Evolutionary conservation across 1,284 basidiomycete genomes (phyloP), one percentile per base, ranked within the genome.

Genomic region (Porogramme epimiltina): DNA sequence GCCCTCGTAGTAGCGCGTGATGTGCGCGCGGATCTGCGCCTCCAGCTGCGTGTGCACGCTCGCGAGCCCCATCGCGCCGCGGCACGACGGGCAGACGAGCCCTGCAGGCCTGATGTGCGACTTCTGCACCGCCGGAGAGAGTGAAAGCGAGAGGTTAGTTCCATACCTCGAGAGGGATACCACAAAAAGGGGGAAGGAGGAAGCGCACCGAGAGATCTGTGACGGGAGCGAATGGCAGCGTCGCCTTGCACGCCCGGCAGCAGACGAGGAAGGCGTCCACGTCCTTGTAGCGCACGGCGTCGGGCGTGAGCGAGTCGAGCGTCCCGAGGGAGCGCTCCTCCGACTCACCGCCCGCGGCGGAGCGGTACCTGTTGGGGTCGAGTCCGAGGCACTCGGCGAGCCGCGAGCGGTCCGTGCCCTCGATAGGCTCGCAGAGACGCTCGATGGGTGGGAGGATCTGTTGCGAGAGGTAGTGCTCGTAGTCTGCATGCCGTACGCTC

Each of bases 381-480:
- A 99, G 79, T 11, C 93, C 91, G 6, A 99, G 82, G 66, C 95
- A 98, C 73, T 98, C 93, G 1, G 97, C 97, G 15, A 99, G 73
- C 25, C 96, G 80, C 9, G 93, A 77, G 28, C 92, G 82, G 64
- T 99, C 96, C 0, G 95, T 98, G 8, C 96, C 96, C 64, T 98
- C 93, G 51, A 99, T 98, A 5, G 90, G 89, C 51, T 98, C 97
- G 66, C 96, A 99, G 52, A 99, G 73, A 65, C 97, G 87, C 66
- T 98, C 92, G 45, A 99, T 87, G 0, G 97, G 95, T 3, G 96
- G 96, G 11, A 99, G 77, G 37, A 99, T 84, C 70, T 99, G 97
- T 19, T 92, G 82, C 10, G 91, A 84, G 20, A 99, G 77, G 71
- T 99, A 99, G 69, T 92, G 85, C 62, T 97, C 93, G 69, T 88